Evolutionary conservation across 352 stramenopile genomes (phyloP).

Genomic region (Globisporangium paroecandrum): DNA sequence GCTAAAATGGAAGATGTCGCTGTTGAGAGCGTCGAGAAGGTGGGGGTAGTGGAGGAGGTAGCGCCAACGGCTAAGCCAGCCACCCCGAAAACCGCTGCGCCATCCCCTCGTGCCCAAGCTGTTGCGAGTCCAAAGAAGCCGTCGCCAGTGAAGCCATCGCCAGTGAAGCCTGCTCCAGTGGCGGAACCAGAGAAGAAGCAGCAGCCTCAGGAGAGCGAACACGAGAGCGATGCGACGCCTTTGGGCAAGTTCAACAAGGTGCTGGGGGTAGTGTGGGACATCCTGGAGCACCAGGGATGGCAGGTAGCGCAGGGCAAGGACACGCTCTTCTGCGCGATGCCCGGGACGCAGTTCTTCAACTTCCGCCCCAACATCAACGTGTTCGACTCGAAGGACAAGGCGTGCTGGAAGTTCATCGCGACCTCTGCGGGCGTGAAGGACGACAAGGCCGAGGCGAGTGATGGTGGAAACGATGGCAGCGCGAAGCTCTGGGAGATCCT

Average conservation of each 20-base stretch:
- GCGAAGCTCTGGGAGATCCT: constrained; percentile 55
- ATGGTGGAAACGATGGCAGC: constrained; percentile 19
- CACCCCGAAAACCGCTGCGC: not conserved
- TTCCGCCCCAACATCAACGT: constrained; percentile 83
- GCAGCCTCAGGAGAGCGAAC: not conserved
- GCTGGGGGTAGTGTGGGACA: constrained; percentile 40
- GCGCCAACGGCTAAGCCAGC: not conserved
- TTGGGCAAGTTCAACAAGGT: constrained; percentile 41
- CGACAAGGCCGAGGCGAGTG: constrained; percentile 13
- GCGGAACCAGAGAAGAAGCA: not conserved
- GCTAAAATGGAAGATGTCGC: not conserved
- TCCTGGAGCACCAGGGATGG: constrained; percentile 57
- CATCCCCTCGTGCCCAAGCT: not conserved
- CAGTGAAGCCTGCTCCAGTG: not conserved
- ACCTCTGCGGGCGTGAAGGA: constrained; percentile 24
- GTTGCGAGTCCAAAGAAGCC: constrained; percentile 6
- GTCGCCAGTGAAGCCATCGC: not conserved
- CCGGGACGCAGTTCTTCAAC: constrained; percentile 75
- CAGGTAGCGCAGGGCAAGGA: constrained; percentile 55
- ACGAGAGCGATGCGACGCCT: constrained; percentile 17
- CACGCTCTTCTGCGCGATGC: constrained; percentile 73
- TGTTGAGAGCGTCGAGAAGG: constrained; percentile 1
- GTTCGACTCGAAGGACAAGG: constrained; percentile 74
- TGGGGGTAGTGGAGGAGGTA: not conserved
- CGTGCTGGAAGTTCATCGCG: constrained; percentile 77